phyloP scores from a whole-genome alignment of 345 rosid genomes.

The Pelargonium nanum region DNA sequence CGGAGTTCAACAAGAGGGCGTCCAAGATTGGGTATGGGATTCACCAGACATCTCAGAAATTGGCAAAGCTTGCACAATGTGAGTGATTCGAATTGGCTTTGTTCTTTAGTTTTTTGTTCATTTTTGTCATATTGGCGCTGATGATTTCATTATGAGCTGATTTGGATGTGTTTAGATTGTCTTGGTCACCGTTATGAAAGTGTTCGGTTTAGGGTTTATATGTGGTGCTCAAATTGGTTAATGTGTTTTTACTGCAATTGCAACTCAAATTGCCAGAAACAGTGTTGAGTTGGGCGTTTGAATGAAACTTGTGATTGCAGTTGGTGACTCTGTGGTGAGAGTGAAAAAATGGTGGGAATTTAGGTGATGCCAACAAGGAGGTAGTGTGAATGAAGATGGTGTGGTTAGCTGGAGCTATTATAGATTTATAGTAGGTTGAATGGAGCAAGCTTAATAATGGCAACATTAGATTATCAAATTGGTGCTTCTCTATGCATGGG shows the following conservation, averaged over 20 bases:
- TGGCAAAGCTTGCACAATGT: constrained; percentile 47
- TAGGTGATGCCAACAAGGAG: no score
- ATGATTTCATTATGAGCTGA: neutral
- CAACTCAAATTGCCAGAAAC: no score
- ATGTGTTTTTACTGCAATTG: no score
- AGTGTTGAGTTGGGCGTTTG: no score
- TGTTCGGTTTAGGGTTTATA: neutral
- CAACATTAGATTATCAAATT: neutral
- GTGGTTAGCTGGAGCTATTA: no score
- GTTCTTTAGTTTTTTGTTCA: no score
- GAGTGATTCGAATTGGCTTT: constrained; percentile 9
- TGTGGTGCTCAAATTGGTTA: no score
- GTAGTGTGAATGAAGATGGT: no score
- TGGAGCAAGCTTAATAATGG: neutral
- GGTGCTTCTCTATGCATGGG: neutral
- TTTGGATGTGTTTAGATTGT: neutral
- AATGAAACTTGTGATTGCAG: no score
- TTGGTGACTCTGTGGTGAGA: no score
- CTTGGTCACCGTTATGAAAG: neutral
- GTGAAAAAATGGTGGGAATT: no score
- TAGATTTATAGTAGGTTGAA: no score
- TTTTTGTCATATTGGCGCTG: neutral
- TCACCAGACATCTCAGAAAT: constrained; percentile 56
- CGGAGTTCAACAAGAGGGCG: constrained; percentile 51
- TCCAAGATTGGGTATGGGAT: constrained; percentile 51